phyloP scores from a whole-genome alignment of 2,329 filamentous ascomycete species.

The Alternaria dauci region DNA sequence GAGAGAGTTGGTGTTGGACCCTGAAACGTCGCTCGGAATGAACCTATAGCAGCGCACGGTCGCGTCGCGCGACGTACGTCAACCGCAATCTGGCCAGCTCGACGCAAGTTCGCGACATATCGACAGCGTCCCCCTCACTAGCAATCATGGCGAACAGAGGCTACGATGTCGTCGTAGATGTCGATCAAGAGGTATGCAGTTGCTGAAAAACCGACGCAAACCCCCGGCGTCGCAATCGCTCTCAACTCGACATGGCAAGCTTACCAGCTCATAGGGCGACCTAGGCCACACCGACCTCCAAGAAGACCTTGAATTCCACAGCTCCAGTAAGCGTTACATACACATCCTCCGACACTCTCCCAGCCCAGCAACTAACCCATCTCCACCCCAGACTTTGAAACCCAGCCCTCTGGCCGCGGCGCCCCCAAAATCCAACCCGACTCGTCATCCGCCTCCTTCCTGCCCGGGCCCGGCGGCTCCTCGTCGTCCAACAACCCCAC shows the following conservation, averaged over 20 bases:
- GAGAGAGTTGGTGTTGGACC: slow-evolving; percentile 6
- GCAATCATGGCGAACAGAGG: slow-evolving; percentile 77
- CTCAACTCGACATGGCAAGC: slow-evolving; percentile 4
- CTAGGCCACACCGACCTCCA: slow-evolving; percentile 97
- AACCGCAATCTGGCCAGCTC: slow-evolving; percentile 48
- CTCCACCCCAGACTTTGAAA: slow-evolving; percentile 69
- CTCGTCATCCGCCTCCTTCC: slow-evolving; percentile 48
- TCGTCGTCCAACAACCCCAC: slow-evolving; percentile 12
- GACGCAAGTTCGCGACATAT: slow-evolving; percentile 30
- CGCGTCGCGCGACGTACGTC: slow-evolving; percentile 35
- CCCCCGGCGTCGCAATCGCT: not conserved
- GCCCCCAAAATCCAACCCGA: slow-evolving; percentile 56
- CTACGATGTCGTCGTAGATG: slow-evolving; percentile 97
- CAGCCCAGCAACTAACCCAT: not conserved
- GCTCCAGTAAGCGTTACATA: slow-evolving; percentile 67
- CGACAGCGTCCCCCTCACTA: slow-evolving; percentile 11
- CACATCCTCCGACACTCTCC: not conserved
- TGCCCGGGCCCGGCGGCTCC: slow-evolving; percentile 41
- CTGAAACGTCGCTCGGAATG: slow-evolving; percentile 32
- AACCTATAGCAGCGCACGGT: slow-evolving; percentile 23
- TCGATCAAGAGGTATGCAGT: slow-evolving; percentile 84
- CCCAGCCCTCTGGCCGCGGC: slow-evolving; percentile 59
- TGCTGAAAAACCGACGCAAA: not conserved
- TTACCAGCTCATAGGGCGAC: slow-evolving; percentile 73
- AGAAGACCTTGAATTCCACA: slow-evolving; percentile 99